Percentiles rank a stretch among this genome's conserved stretches.
Conservation (phyloP, 306 rosid genomes). For the Neltuma alba region DNA sequence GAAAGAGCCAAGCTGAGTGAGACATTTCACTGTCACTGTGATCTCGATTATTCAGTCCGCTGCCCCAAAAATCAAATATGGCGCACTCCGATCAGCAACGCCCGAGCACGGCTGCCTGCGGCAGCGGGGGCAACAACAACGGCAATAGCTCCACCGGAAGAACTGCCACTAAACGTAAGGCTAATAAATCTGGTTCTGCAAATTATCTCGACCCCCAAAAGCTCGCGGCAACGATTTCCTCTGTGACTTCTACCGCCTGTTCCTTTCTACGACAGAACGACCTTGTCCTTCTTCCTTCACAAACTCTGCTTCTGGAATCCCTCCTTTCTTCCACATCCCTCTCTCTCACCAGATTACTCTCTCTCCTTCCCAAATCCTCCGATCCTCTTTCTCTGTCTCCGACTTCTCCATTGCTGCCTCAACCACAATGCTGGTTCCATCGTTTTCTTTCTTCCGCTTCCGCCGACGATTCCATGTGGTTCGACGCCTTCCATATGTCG, state of each 20-base stretch:
- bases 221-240: conserved; percentile 37
- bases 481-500: conserved; percentile 64
- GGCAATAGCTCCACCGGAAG: background rate
- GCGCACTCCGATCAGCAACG: background rate
- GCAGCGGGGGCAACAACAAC: background rate
- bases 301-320: conserved; percentile 55
- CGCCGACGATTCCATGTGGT: conserved; percentile 53
- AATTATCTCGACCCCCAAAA: conserved; percentile 19
- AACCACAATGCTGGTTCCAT: conserved; percentile 61
- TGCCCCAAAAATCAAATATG: background rate
- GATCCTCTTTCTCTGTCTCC: conserved; percentile 33
- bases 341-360: conserved; percentile 36
- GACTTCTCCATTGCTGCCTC: background rate
- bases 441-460: conserved; percentile 60
- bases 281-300: conserved; percentile 61
- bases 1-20: background rate
- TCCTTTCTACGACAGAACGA: conserved; percentile 72
- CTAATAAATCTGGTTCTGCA: background rate
- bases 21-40: background rate
- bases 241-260: conserved; percentile 45
- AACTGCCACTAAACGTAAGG: conserved; percentile 30
- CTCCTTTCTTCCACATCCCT: conserved; percentile 47
- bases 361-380: conserved; percentile 32
- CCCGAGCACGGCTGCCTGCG: conserved; percentile 36
- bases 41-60: background rate